phyloP scores from a whole-genome alignment of 2,329 filamentous ascomycete species.

The Ceratocystis smalleyi region DNA sequence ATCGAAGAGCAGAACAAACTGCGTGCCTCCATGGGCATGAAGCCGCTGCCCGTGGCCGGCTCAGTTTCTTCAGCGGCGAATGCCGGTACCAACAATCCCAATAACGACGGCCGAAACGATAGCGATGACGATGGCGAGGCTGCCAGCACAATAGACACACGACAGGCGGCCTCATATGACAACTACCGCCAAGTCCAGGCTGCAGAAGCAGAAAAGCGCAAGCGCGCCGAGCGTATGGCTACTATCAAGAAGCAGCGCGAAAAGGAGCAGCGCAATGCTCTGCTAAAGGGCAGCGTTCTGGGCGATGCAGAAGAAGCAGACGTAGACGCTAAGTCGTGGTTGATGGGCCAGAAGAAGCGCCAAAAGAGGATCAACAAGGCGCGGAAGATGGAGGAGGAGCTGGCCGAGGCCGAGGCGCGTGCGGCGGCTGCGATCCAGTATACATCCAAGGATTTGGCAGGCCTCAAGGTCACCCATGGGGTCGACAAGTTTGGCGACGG shows the following conservation, averaged over 20 bases:
- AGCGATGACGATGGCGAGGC: conserved; percentile 47
- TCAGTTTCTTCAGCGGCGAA: conserved; percentile 26
- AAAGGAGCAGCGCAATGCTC: conserved; percentile 56
- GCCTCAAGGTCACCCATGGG: conserved; percentile 85
- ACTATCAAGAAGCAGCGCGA: conserved; percentile 81
- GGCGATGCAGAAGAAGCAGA: conserved; percentile 60
- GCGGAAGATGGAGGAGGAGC: conserved; percentile 56
- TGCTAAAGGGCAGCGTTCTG: conserved; percentile 68
- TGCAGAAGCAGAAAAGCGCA: conserved; percentile 60
- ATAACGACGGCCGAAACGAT: conserved; percentile 34
- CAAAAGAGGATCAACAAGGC: conserved; percentile 79
- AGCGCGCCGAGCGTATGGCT: conserved; percentile 64
- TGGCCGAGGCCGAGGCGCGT: conserved; percentile 57
- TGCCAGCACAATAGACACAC: conserved; percentile 69
- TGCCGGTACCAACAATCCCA: conserved; percentile 19
- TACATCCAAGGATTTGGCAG: conserved; percentile 70
- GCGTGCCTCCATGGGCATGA: conserved; percentile 74
- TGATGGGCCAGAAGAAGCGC: conserved; percentile 79
- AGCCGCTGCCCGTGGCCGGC: conserved; percentile 73
- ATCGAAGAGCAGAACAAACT: conserved; percentile 93
- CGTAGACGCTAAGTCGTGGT: conserved; percentile 70
- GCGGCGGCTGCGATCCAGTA: conserved; percentile 53
- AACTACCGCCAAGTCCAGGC: conserved; percentile 53
- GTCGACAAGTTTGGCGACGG: conserved; percentile 57
- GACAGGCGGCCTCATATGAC: conserved; percentile 55